Conservation (phyloP, 2,329 filamentous ascomycete species). For the Alternaria sp. region DNA sequence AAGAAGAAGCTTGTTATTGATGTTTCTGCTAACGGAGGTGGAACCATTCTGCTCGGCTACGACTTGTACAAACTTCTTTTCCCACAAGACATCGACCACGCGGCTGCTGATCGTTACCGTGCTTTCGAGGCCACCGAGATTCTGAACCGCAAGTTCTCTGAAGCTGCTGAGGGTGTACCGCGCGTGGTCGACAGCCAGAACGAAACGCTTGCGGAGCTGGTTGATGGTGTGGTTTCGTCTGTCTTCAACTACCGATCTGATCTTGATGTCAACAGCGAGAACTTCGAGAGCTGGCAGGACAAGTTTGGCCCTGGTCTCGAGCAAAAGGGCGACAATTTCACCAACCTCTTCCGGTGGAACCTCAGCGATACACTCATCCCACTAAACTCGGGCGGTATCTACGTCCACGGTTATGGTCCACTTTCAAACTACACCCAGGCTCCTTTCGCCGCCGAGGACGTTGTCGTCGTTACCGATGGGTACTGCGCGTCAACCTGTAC, state of each 20-base stretch:
- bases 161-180: slow-evolving; percentile 41
- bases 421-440: slow-evolving; percentile 53
- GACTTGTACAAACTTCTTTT: slow-evolving; percentile 68
- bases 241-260: slow-evolving; percentile 59
- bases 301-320: slow-evolving; percentile 55
- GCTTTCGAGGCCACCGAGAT: slow-evolving; percentile 58
- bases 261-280: slow-evolving; percentile 58
- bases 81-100: slow-evolving; percentile 57
- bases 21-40: slow-evolving; percentile 66
- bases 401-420: slow-evolving; percentile 45
- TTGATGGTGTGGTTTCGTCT: slow-evolving; percentile 49
- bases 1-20: slow-evolving; percentile 70
- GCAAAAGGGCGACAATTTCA: slow-evolving; percentile 62
- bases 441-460: slow-evolving; percentile 46
- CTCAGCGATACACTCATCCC: slow-evolving; percentile 52
- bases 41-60: slow-evolving; percentile 66
- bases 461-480: slow-evolving; percentile 63
- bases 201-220: slow-evolving; percentile 46
- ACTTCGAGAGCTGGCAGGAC: slow-evolving; percentile 57
- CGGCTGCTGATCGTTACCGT: slow-evolving; percentile 61
- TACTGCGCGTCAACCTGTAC: slow-evolving; percentile 68
- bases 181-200: slow-evolving; percentile 44
- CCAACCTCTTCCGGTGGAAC: slow-evolving; percentile 64
- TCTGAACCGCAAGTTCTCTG: slow-evolving; percentile 53
- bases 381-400: slow-evolving; percentile 45